Base-by-base conservation (phyloP, 129 eudicot species). In the Flaveria sonorensis region DNA sequence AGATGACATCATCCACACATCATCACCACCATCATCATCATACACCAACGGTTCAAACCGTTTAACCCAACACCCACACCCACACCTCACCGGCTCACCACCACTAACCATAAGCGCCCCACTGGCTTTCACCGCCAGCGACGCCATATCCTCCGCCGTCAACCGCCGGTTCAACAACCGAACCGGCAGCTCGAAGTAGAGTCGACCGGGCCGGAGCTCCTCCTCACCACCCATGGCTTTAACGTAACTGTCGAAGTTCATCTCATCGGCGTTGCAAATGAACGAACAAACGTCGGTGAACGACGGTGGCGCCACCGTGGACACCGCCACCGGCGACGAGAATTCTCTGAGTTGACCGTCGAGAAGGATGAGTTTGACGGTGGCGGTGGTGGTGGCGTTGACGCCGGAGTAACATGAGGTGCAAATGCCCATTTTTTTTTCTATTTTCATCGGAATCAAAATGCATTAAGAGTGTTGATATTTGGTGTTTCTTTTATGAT, bases 71-170 rank as follows among this genome's bases (percentile, higher is more conserved):
- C 84, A 83, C 18, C 86, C 79, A 53, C 86, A 82, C 7, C 52
- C 79, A 53, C 86, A 82, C 7, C 45, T 74, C 57, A 71, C 81
- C 47, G 36, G 36, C 3, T 51, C 72, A 47, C 69, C 14, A 45
- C 12, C 16, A 19, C 7, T 7, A 36, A 40, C 39, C 42, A 73
- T 40, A 28, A 88, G 69, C 26, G 85, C 88, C 18, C 10, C 18
- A 30, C 86, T 85, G 2, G 92, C 89, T 73, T 86, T 88, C 23
- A 68, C 86, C 39, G 92, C 92, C 85, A 86, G 30, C 2, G 82
- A 76, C 11, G 83, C 89, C 85, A 88, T 88, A 18, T 85, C 89
- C 71, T 83, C 89, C 42, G 86, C 84, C 67, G 79, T 50, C 62
- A 88, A 71, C 60, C 78, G 80, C 72, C 72, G 59, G 3, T 55